Evolutionary conservation across 805 yeast species (phyloP).

Genomic region (Lipomyces sp.): DNA sequence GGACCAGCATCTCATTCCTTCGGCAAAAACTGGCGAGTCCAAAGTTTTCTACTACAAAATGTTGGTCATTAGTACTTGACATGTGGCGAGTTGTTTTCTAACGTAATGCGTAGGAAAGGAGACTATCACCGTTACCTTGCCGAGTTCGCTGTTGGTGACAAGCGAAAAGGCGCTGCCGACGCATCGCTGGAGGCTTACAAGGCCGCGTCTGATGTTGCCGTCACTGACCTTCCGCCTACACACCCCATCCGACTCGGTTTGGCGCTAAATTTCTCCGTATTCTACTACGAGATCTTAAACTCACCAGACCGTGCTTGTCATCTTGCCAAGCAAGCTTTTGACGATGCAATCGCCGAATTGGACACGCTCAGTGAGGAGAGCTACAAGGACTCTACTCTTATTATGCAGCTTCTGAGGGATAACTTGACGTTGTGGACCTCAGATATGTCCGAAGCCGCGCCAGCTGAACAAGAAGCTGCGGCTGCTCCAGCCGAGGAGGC

Average conservation of each 20-base stretch:
- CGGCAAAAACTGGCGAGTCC: slow-evolving; percentile 96
- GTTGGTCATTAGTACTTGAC: slow-evolving; percentile 44
- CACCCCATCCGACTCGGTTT: slow-evolving; percentile 98
- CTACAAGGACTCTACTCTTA: slow-evolving; percentile 96
- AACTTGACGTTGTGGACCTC: slow-evolving; percentile 98
- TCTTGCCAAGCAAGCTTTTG: slow-evolving; percentile 98
- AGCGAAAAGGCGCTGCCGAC: slow-evolving; percentile 90
- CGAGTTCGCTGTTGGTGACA: slow-evolving; percentile 90
- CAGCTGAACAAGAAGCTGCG: slow-evolving; percentile 49
- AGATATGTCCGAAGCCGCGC: slow-evolving; percentile 79
- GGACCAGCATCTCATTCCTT: slow-evolving; percentile 86
- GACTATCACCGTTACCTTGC: slow-evolving; percentile 99
- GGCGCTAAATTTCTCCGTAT: slow-evolving; percentile 96
- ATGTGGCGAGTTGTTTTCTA: not conserved
- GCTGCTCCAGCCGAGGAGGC: slow-evolving; percentile 36
- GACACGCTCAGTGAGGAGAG: slow-evolving; percentile 98
- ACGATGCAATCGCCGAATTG: slow-evolving; percentile 98
- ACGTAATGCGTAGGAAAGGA: slow-evolving; percentile 61
- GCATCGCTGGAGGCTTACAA: slow-evolving; percentile 92
- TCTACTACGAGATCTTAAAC: slow-evolving; percentile 96
- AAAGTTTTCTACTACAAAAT: slow-evolving; percentile 98
- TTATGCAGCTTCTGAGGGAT: slow-evolving; percentile 98
- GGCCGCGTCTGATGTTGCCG: slow-evolving; percentile 95
- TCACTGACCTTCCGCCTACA: slow-evolving; percentile 95
- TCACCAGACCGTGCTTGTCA: slow-evolving; percentile 99